Evolutionary conservation across 164 flowering plant genomes (phyloP), one percentile per base, ranked within the genome.

Genomic region (Magnolia changhungtana): DNA sequence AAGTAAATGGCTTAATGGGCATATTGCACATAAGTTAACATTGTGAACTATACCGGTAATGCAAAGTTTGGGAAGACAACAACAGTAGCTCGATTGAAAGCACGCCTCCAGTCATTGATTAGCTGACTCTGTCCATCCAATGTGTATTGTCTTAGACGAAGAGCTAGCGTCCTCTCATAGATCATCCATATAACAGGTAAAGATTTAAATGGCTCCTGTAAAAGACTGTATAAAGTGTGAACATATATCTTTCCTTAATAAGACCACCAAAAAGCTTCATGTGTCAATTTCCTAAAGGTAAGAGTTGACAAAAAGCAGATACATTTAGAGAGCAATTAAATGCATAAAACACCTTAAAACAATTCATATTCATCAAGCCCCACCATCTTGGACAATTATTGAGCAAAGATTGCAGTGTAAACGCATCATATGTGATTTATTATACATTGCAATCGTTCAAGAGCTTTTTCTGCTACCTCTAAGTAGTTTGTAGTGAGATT

Each of bases 141-240:
- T 74, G 74, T 76, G 82, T 93, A 92, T 55, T 86, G 75, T 72
- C 84, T 84, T 69, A 88, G 77, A 55, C 90, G 95, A 70, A 78
- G 66, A 78, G 94, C 94, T 55, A 94, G 91, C 49, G 87, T 45
- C 63, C 50, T 74, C 80, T 96, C 98, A 82, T 93, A 90, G 77
- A 96, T 84, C 31, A 88, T 89, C 98, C 98, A 96, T 76, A 96
- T 79, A 69, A 96, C 84, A 72, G 98, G 98, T 52, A 96, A 66
- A 69, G 91, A 86, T 86, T 84, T 93, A 86, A 94, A 96, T 81
- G 99, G 99, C 82, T 96, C 98, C 94, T 94, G 98, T 86, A 85
- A 50, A 79, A 94, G 85, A 85, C 99, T 96, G 94, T 79, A 80
- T 82, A 76, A 84, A 81, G 81, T 82, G 81, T 82, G 76, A 86